Evolutionary conservation across 371 early-diverging fungal genomes (phyloP).

Genomic region (Rhizopus arrhizus): DNA sequence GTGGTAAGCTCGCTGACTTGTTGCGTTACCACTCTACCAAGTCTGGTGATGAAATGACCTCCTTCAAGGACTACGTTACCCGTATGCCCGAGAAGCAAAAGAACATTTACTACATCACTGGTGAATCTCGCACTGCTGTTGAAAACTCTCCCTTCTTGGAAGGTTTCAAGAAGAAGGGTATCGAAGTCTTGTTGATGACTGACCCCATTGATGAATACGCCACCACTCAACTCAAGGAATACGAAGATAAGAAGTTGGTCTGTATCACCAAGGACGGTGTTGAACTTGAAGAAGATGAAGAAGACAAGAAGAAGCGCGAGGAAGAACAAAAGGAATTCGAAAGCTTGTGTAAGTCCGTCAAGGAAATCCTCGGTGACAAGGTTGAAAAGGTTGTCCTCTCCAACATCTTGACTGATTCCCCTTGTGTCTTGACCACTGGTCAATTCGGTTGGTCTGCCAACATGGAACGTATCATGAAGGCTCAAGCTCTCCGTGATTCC

Average conservation of each 20-base stretch:
- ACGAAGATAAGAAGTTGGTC: constrained; percentile 98
- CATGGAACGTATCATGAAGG: constrained; percentile 99
- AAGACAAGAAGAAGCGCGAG: constrained; percentile 90
- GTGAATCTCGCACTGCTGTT: constrained; percentile 91
- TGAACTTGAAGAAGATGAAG: constrained; percentile 97
- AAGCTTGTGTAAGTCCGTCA: constrained; percentile 81
- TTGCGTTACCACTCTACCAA: constrained; percentile 76
- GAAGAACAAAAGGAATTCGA: constrained; percentile 84
- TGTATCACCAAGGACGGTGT: constrained; percentile 98
- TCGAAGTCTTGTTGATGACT: constrained; percentile 92
- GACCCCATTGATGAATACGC: constrained; percentile 96
- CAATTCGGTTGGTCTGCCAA: constrained; percentile 99
- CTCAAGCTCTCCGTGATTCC: constrained; percentile 96
- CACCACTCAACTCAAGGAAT: constrained; percentile 97
- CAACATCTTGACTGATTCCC: constrained; percentile 92
- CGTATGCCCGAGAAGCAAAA: constrained; percentile 82
- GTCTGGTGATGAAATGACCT: constrained; percentile 62
- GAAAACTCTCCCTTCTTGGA: constrained; percentile 98
- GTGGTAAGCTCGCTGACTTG: constrained; percentile 70
- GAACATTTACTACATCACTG: constrained; percentile 98
- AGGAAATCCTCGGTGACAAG: constrained; percentile 94
- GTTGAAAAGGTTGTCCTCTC: constrained; percentile 98
- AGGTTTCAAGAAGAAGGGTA: constrained; percentile 97
- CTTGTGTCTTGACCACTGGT: constrained; percentile 97
- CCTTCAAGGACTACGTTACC: constrained; percentile 79